phyloP scores from a whole-genome alignment of 352 stramenopile species.

The Phytophthora sp. region DNA sequence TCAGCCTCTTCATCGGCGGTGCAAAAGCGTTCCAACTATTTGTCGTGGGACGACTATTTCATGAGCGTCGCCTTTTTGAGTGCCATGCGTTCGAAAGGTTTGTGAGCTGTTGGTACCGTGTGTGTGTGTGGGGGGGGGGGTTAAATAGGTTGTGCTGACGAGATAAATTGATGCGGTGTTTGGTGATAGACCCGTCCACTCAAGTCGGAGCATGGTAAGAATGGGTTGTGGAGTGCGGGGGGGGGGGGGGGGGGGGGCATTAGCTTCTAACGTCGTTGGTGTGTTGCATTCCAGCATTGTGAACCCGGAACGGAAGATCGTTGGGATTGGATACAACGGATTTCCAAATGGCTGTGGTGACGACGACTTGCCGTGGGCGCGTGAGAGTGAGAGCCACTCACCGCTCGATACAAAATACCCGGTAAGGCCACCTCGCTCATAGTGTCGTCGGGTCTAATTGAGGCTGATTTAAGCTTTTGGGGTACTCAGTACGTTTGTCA shows the following conservation, averaged over 20 bases:
- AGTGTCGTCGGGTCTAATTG: neutral
- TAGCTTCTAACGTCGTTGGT: slow-evolving; percentile 3
- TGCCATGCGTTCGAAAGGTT: slow-evolving; percentile 98
- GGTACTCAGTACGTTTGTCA: slow-evolving; percentile 95
- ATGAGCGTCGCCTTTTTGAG: slow-evolving; percentile 99
- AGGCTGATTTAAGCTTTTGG: slow-evolving; percentile 6
- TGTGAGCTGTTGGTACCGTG: neutral
- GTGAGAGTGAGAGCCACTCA: slow-evolving; percentile 61
- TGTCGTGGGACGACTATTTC: slow-evolving; percentile 99
- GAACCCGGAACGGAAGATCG: slow-evolving; percentile 95
- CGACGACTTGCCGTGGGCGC: slow-evolving; percentile 95
- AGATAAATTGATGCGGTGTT: neutral
- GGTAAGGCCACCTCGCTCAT: slow-evolving; percentile 34
- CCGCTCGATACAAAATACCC: slow-evolving; percentile 96
- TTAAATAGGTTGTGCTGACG: slow-evolving; percentile 1
- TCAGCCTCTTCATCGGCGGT: slow-evolving; percentile 2
- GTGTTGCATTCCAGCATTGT: slow-evolving; percentile 87
- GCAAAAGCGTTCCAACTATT: slow-evolving; percentile 88
- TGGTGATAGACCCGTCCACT: slow-evolving; percentile 92
- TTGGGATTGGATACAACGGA: slow-evolving; percentile 99
- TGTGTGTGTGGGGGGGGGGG: no score
- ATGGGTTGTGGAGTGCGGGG: neutral
- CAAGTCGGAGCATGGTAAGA: slow-evolving; percentile 95
- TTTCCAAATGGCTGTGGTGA: slow-evolving; percentile 97
- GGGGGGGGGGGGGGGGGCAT: neutral